Conservation (phyloP, 2,329 filamentous ascomycete species). For the Xylariaceae sp. region DNA sequence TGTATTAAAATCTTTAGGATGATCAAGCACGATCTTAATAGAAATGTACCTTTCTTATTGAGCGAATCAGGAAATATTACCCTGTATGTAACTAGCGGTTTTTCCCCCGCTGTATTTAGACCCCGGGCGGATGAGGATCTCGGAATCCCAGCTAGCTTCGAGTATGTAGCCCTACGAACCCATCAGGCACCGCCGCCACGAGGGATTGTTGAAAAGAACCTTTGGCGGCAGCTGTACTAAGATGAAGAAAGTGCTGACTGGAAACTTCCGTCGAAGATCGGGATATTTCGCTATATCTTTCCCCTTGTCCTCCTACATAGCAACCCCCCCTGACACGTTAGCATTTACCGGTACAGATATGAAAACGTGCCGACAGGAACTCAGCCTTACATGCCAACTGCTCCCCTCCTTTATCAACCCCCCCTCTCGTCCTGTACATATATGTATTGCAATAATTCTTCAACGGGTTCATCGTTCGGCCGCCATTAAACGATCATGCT, state of each 20-base stretch:
- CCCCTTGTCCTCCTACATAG: neutral
- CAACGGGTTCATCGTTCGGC: too few relatives aligned
- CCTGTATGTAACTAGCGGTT: too few relatives aligned
- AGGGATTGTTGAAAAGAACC: constrained; percentile 9
- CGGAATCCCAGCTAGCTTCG: neutral
- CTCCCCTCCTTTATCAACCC: neutral
- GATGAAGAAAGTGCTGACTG: constrained; percentile 24
- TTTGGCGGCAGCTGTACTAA: constrained; percentile 16
- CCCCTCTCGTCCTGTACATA: too few relatives aligned
- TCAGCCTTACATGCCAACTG: constrained; percentile 12
- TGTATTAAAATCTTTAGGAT: too few relatives aligned
- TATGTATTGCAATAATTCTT: too few relatives aligned
- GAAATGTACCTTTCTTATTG: too few relatives aligned
- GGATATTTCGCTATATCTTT: constrained; percentile 1
- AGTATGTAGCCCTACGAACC: constrained; percentile 1
- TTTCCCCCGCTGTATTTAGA: too few relatives aligned
- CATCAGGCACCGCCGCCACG: constrained; percentile 9
- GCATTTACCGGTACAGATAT: neutral
- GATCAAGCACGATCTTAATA: too few relatives aligned
- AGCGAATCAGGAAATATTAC: too few relatives aligned
- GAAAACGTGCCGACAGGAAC: constrained; percentile 17
- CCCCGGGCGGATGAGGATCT: neutral
- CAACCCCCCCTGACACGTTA: neutral
- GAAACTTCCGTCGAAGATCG: constrained; percentile 14
- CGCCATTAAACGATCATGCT: too few relatives aligned